phyloP scores from a whole-genome alignment of 1,284 basidiomycete genomes.

The Ustilago bromivora region DNA sequence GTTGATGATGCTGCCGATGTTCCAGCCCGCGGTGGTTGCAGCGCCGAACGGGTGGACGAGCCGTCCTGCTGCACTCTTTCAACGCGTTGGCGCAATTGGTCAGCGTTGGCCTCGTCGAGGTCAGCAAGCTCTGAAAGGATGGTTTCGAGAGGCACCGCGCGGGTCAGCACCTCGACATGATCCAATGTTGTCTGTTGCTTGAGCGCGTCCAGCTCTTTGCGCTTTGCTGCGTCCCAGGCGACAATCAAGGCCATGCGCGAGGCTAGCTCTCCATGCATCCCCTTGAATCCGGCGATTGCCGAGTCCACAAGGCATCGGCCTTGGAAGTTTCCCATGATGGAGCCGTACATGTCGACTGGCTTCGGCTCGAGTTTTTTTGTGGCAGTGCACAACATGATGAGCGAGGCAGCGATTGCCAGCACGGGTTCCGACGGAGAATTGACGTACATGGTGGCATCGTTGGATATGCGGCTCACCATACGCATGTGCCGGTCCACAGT shows the following conservation, averaged over 20 bases:
- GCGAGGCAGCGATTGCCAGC: constrained; percentile 14
- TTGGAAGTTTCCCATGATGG: constrained; percentile 5
- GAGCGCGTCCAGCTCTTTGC: not conserved
- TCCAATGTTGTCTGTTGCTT: not conserved
- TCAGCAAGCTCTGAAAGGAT: not conserved
- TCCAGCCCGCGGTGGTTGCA: not conserved
- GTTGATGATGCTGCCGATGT: not conserved
- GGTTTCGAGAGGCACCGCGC: constrained; percentile 3
- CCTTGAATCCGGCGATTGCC: constrained; percentile 1
- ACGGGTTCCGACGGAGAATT: constrained; percentile 11
- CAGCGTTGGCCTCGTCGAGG: not conserved
- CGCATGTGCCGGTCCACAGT: constrained; percentile 17
- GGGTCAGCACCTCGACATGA: not conserved
- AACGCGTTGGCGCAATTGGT: not conserved
- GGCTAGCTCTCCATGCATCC: constrained; percentile 16
- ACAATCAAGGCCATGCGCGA: constrained; percentile 9
- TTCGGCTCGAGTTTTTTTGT: not conserved
- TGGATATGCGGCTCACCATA: not conserved
- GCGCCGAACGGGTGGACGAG: not conserved
- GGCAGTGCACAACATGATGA: constrained; percentile 19
- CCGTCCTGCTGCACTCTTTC: not conserved
- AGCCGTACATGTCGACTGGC: constrained; percentile 1
- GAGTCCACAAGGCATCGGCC: not conserved
- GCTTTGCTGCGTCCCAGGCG: constrained; percentile 28
- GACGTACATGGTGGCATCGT: constrained; percentile 2